Conservation (phyloP, 805 yeast species). For the Candida morakotiae region DNA sequence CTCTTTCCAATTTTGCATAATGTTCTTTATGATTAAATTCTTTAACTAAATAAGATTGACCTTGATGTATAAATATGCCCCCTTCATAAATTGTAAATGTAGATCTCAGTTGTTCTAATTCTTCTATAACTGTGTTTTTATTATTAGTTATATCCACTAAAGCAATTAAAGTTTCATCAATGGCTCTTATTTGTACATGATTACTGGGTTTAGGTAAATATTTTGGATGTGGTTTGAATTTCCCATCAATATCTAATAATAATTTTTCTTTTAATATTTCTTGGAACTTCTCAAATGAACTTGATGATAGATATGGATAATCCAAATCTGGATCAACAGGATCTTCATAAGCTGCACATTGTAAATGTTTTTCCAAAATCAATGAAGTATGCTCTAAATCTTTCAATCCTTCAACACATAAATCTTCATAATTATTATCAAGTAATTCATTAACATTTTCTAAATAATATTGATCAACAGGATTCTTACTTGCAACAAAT, state of each 20-base stretch:
- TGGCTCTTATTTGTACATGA: slow-evolving; percentile 74
- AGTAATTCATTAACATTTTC: slow-evolving; percentile 59
- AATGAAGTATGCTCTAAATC: slow-evolving; percentile 29
- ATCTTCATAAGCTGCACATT: slow-evolving; percentile 88
- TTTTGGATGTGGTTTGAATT: slow-evolving; percentile 33
- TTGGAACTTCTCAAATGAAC: slow-evolving; percentile 14
- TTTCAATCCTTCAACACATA: slow-evolving; percentile 35
- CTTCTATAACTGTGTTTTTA: slow-evolving; percentile 77
- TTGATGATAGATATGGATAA: slow-evolving; percentile 49
- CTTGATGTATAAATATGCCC: slow-evolving; percentile 92
- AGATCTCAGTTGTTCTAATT: slow-evolving; percentile 82
- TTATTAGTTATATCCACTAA: slow-evolving; percentile 86
- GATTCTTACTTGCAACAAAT: slow-evolving; percentile 76
- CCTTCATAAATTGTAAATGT: slow-evolving; percentile 89
- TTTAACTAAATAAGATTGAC: slow-evolving; percentile 79
- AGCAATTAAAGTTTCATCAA: slow-evolving; percentile 77
- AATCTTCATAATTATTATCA: slow-evolving; percentile 38
- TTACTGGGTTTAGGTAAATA: slow-evolving; percentile 81
- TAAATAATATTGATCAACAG: slow-evolving; percentile 83
- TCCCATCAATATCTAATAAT: slow-evolving; percentile 30
- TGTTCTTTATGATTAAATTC: slow-evolving; percentile 78
- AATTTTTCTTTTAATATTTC: slow-evolving; percentile 30
- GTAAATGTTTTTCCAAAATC: slow-evolving; percentile 78
- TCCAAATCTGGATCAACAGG: slow-evolving; percentile 60
- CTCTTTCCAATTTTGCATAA: slow-evolving; percentile 82